Evolutionary conservation across 495 filamentous ascomycete species (phyloP), one percentile per base, ranked within the genome.

Genomic region (Xylaria curta): DNA sequence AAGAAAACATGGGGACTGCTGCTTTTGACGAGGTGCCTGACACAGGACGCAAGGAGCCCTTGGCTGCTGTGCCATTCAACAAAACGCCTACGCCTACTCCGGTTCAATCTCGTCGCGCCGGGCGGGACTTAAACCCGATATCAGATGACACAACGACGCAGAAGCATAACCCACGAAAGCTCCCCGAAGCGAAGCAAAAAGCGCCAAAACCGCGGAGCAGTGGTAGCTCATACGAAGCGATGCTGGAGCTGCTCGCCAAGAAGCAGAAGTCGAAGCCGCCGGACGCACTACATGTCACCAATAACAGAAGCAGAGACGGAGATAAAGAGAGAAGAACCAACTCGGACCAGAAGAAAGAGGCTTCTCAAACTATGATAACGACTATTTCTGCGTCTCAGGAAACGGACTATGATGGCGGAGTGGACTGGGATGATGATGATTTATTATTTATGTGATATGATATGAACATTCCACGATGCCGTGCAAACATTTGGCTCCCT

Each of bases 381-480:
- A 59, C 28, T 53, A 42, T 72, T 54, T 40, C 72, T 15, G 67
- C 77, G 3, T 83, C 83, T 1, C 83, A 85, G 58, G 81, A 82
- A 51, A 82, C 82, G 2, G 81, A 85, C 42, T 85, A 84, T 15
- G 83, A 82, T 8, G n/a, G 58, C 24, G 68, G 68, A 19, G 67
- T 71, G 6, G 80, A 79, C n/a, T 67, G 82, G 42, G 80, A 82
- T 42, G 78, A 74, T 46, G 68, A 71, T 71, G 42, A 73, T 73
- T 51, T 67, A 42, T 68, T 72, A n/a, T 31, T 72, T 82, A 15
- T 56, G 15, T 56, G 26, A 56, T 31, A 56, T 7, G 21, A 15
- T 56, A 28, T 56, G 26, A 56, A 56, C 31, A 56, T 7, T 8
- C 12, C 26, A 28, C 24, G 24, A 54, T 28, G 21, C 26, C 10